Evolutionary conservation across 306 rosid genomes (phyloP), one percentile per base, ranked within the genome.

Genomic region (Casuarina glauca): DNA sequence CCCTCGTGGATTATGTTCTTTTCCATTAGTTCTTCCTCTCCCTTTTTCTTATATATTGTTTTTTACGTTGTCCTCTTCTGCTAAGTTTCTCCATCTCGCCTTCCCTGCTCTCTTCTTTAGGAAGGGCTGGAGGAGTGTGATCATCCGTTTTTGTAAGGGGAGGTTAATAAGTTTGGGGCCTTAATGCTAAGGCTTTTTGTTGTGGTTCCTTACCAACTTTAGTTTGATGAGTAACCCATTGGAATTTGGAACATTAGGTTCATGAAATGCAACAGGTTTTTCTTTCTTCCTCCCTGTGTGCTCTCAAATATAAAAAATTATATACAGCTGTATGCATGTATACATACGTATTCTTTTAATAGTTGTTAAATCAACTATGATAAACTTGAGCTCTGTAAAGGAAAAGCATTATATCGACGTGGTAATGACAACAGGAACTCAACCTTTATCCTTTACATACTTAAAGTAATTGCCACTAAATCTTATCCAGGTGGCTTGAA

Each of bases 101-200:
- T 60, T 58, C 79, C 81, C 83, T 86, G 81, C 86, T 78, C 84
- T 87, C 75, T 80, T 57, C 35, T 71, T 17, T 72, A 64, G 82
- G 72, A 86, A 38, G 85, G 82, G 69, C 74, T 74, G 84, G 88
- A 84, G 83, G 82, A 84, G 87, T 76, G 74, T 84, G 84, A 71
- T 75, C 78, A 77, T 82, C 80, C 84, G 79, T 84, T 9, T 84
- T 85, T 86, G 86, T 74, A 64, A 82, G 82, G 77, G 60, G 86
- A 75, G 85, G 82, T 76, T 74, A 89, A 90, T 89, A 82, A 87
- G 87, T 64, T 72, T 75, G 83, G 88, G 88, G 87, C 78, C 79
- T 87, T 74, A 69, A 83, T 79, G 10, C 55, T 78, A 76, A 69
- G 43, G 41, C 51, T 55, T 64, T 60, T 26, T 61, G 76, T 79